Evolutionary conservation across 208 protist species (phyloP), one percentile per base, ranked within the genome.

Genomic region (Lotmaria passim): DNA sequence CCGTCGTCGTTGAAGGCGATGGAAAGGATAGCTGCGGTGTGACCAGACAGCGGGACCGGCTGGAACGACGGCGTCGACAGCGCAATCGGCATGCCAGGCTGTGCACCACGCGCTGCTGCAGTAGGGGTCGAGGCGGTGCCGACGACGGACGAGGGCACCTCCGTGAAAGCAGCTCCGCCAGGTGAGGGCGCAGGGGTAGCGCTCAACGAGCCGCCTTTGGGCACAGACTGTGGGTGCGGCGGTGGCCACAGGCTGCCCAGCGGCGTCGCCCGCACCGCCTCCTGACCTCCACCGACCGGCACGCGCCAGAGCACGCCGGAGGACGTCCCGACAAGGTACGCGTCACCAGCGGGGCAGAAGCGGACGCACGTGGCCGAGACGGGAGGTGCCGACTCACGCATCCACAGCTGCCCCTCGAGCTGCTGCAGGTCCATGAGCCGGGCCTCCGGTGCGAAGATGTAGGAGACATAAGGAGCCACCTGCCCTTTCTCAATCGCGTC

Each of bases 1-100:
- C 78, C 81, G 48, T 82, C 81, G 51, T 89, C 74, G 74, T 86
- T 84, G 65, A 89, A 83, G 57, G 71, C 62, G 56, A 89, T 75
- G 56, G 76, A 79, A 8, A 65, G 76, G 26, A 89, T 72, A 47
- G 69, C 69, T 14, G 69, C 84, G 21, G 77, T 84, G 69, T 89
- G 84, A 2, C 76, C 84, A 5, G 69, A 51, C 28, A 89, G 74
- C 38, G 55, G 55, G 36, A 60, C 30, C 3, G 70, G 70, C 61
- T 56, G 69, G 41, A 60, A 38, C 36, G 53, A 33, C 41, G 47
- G 7, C 30, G 52, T 7, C 48, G 21, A n/a, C 30, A 2, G 1
- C 39, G 30, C n/a, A 8, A 44, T 26, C 53, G 1, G 47, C 30
- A 8, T 43, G 14, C 46, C 34, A 12, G 36, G 34, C n/a, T n/a